These are phyloP conservation scores for Notholithocarpus densiflorus DNA, from an alignment of 306 rosid genomes.

Conservation along the genomic window DNA sequence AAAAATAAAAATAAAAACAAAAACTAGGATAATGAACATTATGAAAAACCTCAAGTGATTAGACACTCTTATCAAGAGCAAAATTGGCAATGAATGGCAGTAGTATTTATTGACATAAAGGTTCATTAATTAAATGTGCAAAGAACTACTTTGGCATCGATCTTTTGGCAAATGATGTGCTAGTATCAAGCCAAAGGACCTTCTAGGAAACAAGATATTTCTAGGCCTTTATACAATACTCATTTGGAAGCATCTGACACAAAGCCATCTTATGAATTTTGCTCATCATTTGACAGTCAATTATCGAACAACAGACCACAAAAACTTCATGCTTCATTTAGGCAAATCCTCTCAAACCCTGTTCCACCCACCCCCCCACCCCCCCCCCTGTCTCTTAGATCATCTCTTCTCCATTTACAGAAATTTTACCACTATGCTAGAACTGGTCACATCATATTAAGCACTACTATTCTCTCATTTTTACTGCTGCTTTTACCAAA, in stretches of 20 bases:
- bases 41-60: neutral
- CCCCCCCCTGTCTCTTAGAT: rapidly evolving
- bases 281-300: neutral
- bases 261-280: neutral
- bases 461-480: neutral
- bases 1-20: too few species aligned
- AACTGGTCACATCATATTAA: neutral
- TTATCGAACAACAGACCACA: neutral
- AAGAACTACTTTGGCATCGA: neutral
- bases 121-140: neutral
- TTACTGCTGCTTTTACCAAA: neutral
- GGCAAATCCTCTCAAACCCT: neutral
- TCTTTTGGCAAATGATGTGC: neutral
- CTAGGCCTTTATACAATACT: neutral
- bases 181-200: neutral
- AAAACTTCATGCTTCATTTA: neutral
- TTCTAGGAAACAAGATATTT: neutral
- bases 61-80: neutral
- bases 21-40: neutral
- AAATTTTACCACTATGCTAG: neutral
- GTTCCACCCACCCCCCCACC: neutral
- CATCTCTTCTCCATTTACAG: neutral
- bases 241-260: neutral
- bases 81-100: neutral
- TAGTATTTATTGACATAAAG: neutral